phyloP scores from a whole-genome alignment of 768 basidiomycete genomes.

The Leccinum disarticulatum region DNA sequence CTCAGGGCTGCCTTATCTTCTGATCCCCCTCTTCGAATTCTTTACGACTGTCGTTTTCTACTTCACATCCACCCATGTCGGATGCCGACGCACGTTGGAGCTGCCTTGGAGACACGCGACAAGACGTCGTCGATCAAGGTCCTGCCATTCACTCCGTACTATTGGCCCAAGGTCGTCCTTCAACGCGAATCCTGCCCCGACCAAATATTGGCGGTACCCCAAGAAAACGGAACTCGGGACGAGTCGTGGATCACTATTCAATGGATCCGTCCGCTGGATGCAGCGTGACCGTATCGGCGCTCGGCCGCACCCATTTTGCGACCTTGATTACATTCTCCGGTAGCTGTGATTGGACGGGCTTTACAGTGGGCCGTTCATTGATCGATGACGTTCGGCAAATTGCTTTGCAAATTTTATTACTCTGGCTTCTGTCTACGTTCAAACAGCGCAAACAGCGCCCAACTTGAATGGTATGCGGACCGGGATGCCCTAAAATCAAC shows the following conservation, averaged over 20 bases:
- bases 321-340: too few species aligned
- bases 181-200: constrained; percentile 20
- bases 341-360: too few species aligned
- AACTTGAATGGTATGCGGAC: too few species aligned
- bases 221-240: constrained; percentile 10
- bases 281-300: constrained; percentile 9
- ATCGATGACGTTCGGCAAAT: too few species aligned
- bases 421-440: too few species aligned
- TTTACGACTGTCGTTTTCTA: constrained; percentile 70
- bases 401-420: too few species aligned
- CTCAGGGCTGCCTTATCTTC: constrained; percentile 20
- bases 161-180: constrained; percentile 46
- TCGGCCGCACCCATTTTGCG: neutral
- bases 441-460: too few species aligned
- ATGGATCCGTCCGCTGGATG: constrained; percentile 43
- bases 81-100: constrained; percentile 42
- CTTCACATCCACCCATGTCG: constrained; percentile 44
- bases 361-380: too few species aligned
- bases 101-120: constrained; percentile 23
- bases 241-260: constrained; percentile 44
- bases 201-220: constrained; percentile 22
- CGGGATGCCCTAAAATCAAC: too few species aligned
- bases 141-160: constrained; percentile 43
- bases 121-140: constrained; percentile 34
- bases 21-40: constrained; percentile 32